Conservation (phyloP, 306 rosid genomes). For the Quillaja saponaria region DNA sequence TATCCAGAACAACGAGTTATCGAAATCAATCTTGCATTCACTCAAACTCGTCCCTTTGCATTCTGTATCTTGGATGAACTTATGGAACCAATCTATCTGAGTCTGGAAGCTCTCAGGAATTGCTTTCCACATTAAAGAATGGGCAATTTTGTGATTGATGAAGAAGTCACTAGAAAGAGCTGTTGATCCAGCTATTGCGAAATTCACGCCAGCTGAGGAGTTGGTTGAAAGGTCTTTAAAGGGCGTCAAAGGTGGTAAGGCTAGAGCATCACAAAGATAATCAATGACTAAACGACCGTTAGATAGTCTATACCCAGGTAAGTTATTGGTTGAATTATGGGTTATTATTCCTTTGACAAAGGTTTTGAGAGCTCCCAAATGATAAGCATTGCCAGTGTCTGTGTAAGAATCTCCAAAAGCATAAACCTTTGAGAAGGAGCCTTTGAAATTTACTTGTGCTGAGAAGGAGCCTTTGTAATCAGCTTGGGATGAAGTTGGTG, state of each 20-base stretch:
- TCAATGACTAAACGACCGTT: slow-evolving; percentile 27
- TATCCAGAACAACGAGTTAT: slow-evolving; percentile 25
- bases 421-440: slow-evolving; percentile 26
- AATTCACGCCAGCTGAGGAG: slow-evolving; percentile 12
- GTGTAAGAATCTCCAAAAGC: slow-evolving; percentile 26
- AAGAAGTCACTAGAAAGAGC: slow-evolving; percentile 1
- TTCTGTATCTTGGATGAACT: not conserved
- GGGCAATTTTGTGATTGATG: not conserved
- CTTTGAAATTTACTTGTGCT: not conserved
- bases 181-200: slow-evolving; percentile 27
- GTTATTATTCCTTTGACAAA: not conserved
- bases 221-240: not conserved
- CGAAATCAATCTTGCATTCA: slow-evolving; percentile 8
- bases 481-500: no score
- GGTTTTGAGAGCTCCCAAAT: slow-evolving; percentile 9
- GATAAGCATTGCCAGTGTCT: slow-evolving; percentile 27
- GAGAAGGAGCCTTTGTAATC: no score
- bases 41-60: not conserved
- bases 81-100: slow-evolving; percentile 26
- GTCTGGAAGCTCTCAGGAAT: slow-evolving; percentile 18
- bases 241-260: not conserved
- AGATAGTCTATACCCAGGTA: slow-evolving; percentile 3
- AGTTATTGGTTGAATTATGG: not conserved
- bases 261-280: slow-evolving; percentile 8
- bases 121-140: slow-evolving; percentile 17